These are phyloP conservation scores for Physcomitrellopsis africana DNA, from an alignment of 225 moss, liverwort and hornwort genomes.

Conservation along the genomic window DNA sequence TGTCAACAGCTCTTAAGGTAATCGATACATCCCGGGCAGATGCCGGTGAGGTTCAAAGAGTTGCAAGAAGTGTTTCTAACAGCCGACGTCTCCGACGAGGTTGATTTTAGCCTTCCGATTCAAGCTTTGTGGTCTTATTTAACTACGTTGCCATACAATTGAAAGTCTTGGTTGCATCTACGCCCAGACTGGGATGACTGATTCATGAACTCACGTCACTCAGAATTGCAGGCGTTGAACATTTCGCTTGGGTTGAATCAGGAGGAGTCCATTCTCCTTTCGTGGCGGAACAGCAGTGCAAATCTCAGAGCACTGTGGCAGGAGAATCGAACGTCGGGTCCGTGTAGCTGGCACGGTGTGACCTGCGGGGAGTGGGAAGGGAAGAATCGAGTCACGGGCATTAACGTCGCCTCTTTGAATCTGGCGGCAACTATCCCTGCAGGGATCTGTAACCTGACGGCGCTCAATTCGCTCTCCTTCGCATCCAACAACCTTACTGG, in stretches of 20 bases:
- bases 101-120: slow-evolving; percentile 6
- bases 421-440: slow-evolving; percentile 38
- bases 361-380: slow-evolving; percentile 31
- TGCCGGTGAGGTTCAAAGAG: not conserved
- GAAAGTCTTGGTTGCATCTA: not conserved
- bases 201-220: slow-evolving; percentile 12
- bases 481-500: slow-evolving; percentile 56
- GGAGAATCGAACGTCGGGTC: slow-evolving; percentile 23
- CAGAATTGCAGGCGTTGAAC: slow-evolving; percentile 44
- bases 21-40: not conserved
- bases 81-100: slow-evolving; percentile 24
- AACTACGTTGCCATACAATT: not conserved
- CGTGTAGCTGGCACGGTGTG: slow-evolving; percentile 48
- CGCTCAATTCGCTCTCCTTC: slow-evolving; percentile 50
- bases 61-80: not conserved
- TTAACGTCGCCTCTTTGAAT: slow-evolving; percentile 32
- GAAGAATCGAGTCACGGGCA: slow-evolving; percentile 42
- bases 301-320: slow-evolving; percentile 37
- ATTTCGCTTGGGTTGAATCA: slow-evolving; percentile 41
- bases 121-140: not conserved
- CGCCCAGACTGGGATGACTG: slow-evolving; percentile 18
- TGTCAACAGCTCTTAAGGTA: slow-evolving; percentile 12
- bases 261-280: slow-evolving; percentile 41
- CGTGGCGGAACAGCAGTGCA: slow-evolving; percentile 39
- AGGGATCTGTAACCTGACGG: slow-evolving; percentile 31